Percentiles rank a stretch among this genome's conserved stretches.
Conservation (phyloP, 2,329 filamentous ascomycete species). For the Ophiostoma quercus region DNA sequence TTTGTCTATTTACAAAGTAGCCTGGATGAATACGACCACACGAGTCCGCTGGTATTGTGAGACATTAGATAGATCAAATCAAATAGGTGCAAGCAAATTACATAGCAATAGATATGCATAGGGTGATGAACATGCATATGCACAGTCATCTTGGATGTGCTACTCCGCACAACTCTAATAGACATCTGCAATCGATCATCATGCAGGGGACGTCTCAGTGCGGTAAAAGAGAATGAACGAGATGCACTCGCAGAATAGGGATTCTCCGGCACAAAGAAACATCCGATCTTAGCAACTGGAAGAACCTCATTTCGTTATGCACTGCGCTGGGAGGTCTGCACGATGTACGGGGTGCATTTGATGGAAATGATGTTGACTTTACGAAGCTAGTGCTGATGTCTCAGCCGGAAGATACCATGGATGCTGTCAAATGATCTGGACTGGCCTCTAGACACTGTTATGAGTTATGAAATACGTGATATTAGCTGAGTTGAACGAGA, state of each 20-base stretch:
- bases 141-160: neutral
- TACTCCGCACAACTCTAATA: neutral
- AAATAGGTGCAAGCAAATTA: neutral
- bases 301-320: neutral
- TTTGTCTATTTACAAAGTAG: neutral
- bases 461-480: neutral
- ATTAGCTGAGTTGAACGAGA: neutral
- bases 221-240: neutral
- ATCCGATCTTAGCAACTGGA: neutral
- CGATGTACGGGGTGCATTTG: neutral
- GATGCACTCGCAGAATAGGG: neutral
- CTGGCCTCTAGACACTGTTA: neutral
- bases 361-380: neutral
- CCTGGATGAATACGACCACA: neutral
- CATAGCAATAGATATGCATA: neutral
- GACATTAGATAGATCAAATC: constrained; percentile 3
- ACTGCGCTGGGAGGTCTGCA: neutral
- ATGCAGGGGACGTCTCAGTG: neutral
- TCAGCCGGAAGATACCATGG: neutral
- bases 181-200: neutral
- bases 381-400: neutral
- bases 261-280: neutral
- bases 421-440: neutral
- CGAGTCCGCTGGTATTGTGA: neutral
- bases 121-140: neutral